Conservation (phyloP, 75 land plant species). For the Selaginella tamariscina region DNA sequence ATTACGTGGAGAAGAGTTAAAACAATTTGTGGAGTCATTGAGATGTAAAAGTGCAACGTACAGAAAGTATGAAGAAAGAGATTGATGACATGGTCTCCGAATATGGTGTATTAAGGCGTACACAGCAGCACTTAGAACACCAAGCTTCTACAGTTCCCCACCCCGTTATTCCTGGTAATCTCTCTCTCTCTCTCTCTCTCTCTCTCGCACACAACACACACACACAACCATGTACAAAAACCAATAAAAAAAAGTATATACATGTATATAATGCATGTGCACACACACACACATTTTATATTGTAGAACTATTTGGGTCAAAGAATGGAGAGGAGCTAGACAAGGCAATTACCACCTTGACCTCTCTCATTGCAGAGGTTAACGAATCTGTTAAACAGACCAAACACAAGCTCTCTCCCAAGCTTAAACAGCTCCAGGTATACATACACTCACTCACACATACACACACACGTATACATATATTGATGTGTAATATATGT, state of each 20-base stretch:
- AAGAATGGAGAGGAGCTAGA: not conserved
- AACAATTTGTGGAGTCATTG: conserved; percentile 21
- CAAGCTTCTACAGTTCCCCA: conserved; percentile 11
- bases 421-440: conserved; percentile 15
- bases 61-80: conserved; percentile 17
- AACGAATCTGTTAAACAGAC: conserved; percentile 6
- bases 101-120: conserved; percentile 7
- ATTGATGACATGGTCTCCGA: conserved; percentile 18
- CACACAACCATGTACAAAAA: too few species aligned
- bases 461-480: too few species aligned
- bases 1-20: conserved; percentile 21
- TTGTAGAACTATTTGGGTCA: not conserved
- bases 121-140: conserved; percentile 17
- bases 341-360: conserved; percentile 5
- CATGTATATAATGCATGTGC: too few species aligned
- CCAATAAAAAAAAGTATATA: too few species aligned
- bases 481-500: too few species aligned
- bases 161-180: not conserved
- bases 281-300: too few species aligned
- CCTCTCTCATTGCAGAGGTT: conserved; percentile 13
- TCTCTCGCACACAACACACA: too few species aligned
- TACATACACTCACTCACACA: too few species aligned
- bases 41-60: conserved; percentile 22
- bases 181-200: too few species aligned
- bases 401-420: conserved; percentile 10